These are phyloP conservation scores for Pezicula radicicola DNA, from an alignment of 2,329 filamentous ascomycete species.

Conservation along the genomic window DNA sequence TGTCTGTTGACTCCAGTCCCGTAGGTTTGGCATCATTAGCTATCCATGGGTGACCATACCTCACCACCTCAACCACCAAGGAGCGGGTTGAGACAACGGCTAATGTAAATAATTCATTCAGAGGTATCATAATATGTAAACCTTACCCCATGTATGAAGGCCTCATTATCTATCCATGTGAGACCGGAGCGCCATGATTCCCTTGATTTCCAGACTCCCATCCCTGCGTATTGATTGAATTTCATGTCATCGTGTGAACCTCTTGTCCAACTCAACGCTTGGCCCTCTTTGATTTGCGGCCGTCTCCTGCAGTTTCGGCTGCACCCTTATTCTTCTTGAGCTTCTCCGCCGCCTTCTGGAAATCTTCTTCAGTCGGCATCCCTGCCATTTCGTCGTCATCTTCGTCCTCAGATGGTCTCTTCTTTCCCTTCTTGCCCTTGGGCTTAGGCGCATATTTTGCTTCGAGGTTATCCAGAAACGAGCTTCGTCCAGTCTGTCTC, in stretches of 20 bases:
- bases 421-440: conserved; percentile 42
- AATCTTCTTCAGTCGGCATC: conserved; percentile 58
- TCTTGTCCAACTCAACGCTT: conserved; percentile 13
- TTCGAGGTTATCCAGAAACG: conserved; percentile 71
- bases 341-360: conserved; percentile 52
- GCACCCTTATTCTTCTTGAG: conserved; percentile 27
- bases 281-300: conserved; percentile 18
- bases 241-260: not conserved
- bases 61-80: no score
- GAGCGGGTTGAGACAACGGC: no score
- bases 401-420: conserved; percentile 52
- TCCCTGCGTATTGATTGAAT: not conserved
- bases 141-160: no score
- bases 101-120: no score
- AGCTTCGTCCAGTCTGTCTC: conserved; percentile 61
- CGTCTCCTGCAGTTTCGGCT: conserved; percentile 2
- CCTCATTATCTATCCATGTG: no score
- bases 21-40: no score
- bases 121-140: no score
- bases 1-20: no score
- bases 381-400: conserved; percentile 61
- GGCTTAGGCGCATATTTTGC: conserved; percentile 63
- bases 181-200: not conserved
- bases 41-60: no score
- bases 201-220: not conserved